Percentiles rank a stretch among this genome's conserved stretches.
These are phyloP conservation scores for Fusarium beomiforme DNA, from an alignment of 2,329 filamentous ascomycete species.

Conservation along the genomic window DNA sequence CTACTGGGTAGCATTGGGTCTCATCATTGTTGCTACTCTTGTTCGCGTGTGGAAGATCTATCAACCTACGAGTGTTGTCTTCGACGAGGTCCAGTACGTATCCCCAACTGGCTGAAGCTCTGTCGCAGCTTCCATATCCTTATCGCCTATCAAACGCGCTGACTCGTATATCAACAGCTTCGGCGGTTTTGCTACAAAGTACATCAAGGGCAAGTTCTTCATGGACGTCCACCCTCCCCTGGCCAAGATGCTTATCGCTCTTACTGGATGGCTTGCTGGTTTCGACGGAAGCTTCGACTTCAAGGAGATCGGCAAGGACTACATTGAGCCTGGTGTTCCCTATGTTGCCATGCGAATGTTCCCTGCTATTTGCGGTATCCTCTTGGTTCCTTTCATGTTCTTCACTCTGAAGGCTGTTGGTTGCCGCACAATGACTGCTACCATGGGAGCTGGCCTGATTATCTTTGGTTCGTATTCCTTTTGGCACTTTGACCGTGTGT, in stretches of 20 bases:
- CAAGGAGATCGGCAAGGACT: slow-evolving; percentile 99
- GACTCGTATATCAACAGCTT: slow-evolving; percentile 69
- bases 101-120: slow-evolving; percentile 2
- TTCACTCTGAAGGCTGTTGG: slow-evolving; percentile 90
- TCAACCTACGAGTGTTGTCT: slow-evolving; percentile 94
- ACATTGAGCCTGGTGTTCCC: slow-evolving; percentile 91
- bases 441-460: slow-evolving; percentile 84
- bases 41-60: slow-evolving; percentile 96
- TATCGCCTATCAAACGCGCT: slow-evolving; percentile 14
- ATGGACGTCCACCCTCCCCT: slow-evolving; percentile 99
- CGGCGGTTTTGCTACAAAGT: slow-evolving; percentile 97
- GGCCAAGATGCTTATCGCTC: slow-evolving; percentile 94
- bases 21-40: slow-evolving; percentile 79
- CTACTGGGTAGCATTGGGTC: slow-evolving; percentile 77
- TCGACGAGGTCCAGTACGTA: slow-evolving; percentile 98
- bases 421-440: slow-evolving; percentile 86
- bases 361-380: slow-evolving; percentile 87
- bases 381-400: slow-evolving; percentile 93
- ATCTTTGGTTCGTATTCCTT: slow-evolving; percentile 80
- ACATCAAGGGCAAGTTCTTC: slow-evolving; percentile 99
- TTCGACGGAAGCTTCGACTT: slow-evolving; percentile 98
- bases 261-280: slow-evolving; percentile 93
- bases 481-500: neutral
- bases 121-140: neutral
- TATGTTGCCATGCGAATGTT: slow-evolving; percentile 98